phyloP scores from a whole-genome alignment of 345 rosid genomes.

The Xanthoceras sorbifolium region DNA sequence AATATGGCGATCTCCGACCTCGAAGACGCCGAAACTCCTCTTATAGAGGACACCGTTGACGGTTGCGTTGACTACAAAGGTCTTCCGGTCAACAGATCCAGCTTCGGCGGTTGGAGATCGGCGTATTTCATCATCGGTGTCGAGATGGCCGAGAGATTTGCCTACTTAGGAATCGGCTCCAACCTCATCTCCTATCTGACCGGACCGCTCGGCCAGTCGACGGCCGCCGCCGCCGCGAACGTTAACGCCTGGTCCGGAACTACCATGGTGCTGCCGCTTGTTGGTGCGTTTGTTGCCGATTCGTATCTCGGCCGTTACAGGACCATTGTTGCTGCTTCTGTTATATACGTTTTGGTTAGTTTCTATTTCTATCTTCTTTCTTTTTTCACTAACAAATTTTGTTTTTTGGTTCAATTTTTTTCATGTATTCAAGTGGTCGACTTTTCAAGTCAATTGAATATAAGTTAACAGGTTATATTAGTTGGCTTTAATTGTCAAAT shows the following conservation, averaged over 20 bases:
- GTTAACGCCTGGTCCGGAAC: conserved; percentile 64
- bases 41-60: conserved; percentile 25
- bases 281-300: conserved; percentile 72
- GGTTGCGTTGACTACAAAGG: conserved; percentile 35
- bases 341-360: conserved; percentile 52
- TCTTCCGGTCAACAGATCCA: conserved; percentile 26
- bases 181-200: conserved; percentile 68
- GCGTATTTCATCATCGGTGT: conserved; percentile 50
- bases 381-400: not conserved
- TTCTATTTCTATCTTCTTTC: not conserved
- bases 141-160: conserved; percentile 56
- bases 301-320: conserved; percentile 63
- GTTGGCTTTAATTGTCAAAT: too few species aligned
- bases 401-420: not conserved
- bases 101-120: conserved; percentile 51
- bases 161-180: conserved; percentile 44
- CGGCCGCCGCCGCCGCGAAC: conserved; percentile 60
- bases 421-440: too few species aligned
- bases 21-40: conserved; percentile 15
- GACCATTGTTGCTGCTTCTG: conserved; percentile 54
- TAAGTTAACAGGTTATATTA: too few species aligned
- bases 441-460: not conserved
- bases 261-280: conserved; percentile 50
- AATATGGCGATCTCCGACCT: not conserved
- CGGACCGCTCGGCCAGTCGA: conserved; percentile 62